These are phyloP conservation scores for Silene coronaria DNA, from an alignment of 179 eudicot species.

Conservation along the genomic window DNA sequence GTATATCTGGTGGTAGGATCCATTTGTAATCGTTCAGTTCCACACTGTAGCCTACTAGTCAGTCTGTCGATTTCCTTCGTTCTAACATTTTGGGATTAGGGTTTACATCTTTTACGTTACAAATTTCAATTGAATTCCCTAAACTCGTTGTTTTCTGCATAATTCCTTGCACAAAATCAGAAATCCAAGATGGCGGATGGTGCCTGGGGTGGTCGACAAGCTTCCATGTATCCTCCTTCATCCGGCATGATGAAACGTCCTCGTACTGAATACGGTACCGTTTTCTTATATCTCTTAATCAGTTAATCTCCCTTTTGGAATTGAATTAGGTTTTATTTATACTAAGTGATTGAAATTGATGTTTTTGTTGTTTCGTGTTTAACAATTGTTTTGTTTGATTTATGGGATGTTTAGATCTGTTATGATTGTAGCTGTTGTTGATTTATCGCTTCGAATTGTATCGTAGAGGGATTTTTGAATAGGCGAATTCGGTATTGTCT, in stretches of 20 bases:
- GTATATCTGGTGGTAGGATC: no score
- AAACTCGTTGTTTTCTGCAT: background rate
- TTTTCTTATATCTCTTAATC: background rate
- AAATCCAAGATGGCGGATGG: conserved; percentile 18
- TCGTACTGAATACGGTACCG: conserved; percentile 23
- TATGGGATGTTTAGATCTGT: background rate
- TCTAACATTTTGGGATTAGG: background rate
- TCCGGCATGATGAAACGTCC: conserved; percentile 24
- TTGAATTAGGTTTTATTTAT: background rate
- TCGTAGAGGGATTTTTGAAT: background rate
- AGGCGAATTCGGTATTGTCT: background rate
- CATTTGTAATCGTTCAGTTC: no score
- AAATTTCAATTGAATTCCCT: background rate
- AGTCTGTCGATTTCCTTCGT: background rate
- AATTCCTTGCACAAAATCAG: background rate
- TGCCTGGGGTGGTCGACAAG: conserved; percentile 23
- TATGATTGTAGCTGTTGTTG: background rate
- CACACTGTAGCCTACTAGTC: no score
- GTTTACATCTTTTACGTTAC: background rate
- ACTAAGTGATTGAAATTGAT: background rate
- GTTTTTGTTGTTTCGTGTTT: background rate
- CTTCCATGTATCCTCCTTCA: conserved; percentile 19
- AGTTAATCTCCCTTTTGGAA: background rate
- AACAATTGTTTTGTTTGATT: background rate
- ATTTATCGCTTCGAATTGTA: background rate